Percentiles rank a stretch among this genome's conserved stretches.
phyloP scores from a whole-genome alignment of 2,329 filamentous ascomycete genomes.

The Aspergillus floridensis region DNA sequence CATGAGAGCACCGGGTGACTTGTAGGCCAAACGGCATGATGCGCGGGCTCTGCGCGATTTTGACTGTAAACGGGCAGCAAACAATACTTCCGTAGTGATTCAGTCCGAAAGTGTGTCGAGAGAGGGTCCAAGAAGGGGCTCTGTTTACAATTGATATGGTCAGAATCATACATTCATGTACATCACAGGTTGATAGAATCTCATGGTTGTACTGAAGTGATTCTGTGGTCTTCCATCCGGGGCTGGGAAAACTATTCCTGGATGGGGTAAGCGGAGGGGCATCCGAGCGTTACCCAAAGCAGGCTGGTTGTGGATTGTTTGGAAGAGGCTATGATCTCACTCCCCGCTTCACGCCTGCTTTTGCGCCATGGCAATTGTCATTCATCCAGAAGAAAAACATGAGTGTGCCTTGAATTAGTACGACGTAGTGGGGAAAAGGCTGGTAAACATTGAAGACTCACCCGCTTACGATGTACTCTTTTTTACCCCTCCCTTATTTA shows the following conservation, averaged over 20 bases:
- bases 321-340: conserved; percentile 7
- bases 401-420: neutral
- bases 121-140: neutral
- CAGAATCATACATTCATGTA: neutral
- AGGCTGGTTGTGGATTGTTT: neutral
- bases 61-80: neutral
- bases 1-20: conserved; percentile 8
- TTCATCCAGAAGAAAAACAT: neutral
- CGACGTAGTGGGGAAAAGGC: neutral
- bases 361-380: no score
- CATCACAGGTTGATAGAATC: neutral
- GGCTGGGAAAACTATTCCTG: conserved; percentile 1
- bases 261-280: conserved; percentile 3
- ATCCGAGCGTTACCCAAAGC: conserved; percentile 8
- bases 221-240: conserved; percentile 13
- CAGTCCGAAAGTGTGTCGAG: neutral
- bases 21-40: neutral
- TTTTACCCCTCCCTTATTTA: neutral
- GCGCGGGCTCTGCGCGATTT: no score
- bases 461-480: neutral
- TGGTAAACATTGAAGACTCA: neutral
- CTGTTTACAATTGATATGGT: neutral
- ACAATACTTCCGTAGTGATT: neutral
- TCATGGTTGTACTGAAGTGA: neutral
- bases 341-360: neutral